Base-by-base conservation (phyloP, 1,139 yeast species). In the Suhomyces anneliseae region DNA sequence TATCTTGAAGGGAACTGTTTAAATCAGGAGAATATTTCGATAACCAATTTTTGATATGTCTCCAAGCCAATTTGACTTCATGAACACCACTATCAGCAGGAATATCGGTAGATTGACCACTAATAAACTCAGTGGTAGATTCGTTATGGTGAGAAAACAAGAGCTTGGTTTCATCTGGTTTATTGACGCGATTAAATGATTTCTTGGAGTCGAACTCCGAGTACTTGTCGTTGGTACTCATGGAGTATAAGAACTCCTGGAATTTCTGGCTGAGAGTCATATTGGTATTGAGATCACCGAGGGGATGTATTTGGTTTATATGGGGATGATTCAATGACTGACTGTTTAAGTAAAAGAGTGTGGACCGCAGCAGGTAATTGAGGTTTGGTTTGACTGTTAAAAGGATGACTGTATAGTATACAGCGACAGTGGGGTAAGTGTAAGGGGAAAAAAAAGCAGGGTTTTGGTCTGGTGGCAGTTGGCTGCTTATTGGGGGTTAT, bases 51-150 rank as follows among this genome's bases (percentile, higher is more conserved):
- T 82, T 83, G 43, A 85, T 82, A 55, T 82, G 87, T 56, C 86
- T 74, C 90, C 90, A 85, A 0, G 89, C 88, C 37, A 83, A 68
- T 35, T 79, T 68, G 1, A 78, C 76, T 56, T 84, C 89, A 52
- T 83, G 82, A 9, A 83, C 83, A 8, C 90, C 90, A 12, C 42
- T 46, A 2, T 51, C 44, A 26, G 36, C 44, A 5, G 45, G 43
- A 9, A 40, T 51, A 8, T 31, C 43, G 41, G 39, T 26, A 14
- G 19, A 34, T 10, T 19, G 27, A n/a, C 40, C 47, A 11, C 52
- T 53, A 33, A 55, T 50, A 39, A 54, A 54, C 24, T 57, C 60
- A 15, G 57, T 51, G 29, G 63, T 52, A n/a, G 72, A 62, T 34
- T 50, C 61, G 51, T 62, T 64, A 42, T 66, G 68, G 49, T 69